phyloP scores from a whole-genome alignment of 2,329 filamentous ascomycete genomes.

The Cytospora mali region DNA sequence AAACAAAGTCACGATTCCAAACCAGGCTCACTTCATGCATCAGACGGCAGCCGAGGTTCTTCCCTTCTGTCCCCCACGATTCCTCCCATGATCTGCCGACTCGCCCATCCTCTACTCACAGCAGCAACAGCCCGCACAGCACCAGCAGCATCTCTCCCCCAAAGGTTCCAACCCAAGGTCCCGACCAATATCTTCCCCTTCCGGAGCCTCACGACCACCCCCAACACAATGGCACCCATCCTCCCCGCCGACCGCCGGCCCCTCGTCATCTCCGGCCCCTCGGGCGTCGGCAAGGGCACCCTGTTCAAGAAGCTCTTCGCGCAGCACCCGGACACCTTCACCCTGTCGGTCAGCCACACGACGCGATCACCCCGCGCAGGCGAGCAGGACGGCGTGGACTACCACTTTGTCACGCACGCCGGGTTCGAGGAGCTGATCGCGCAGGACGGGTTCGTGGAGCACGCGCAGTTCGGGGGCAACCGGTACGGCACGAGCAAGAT shows the following conservation, averaged over 20 bases:
- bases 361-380: conserved; percentile 75
- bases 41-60: not conserved
- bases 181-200: not conserved
- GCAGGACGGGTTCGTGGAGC: conserved; percentile 79
- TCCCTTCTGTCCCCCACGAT: not conserved
- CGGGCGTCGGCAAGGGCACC: conserved; percentile 80
- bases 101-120: conserved; percentile 20
- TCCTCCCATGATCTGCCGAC: conserved; percentile 17
- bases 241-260: conserved; percentile 58
- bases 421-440: conserved; percentile 69
- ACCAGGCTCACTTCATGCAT: conserved; percentile 14
- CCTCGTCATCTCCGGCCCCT: conserved; percentile 78
- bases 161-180: not conserved
- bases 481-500: conserved; percentile 82
- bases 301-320: conserved; percentile 71
- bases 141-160: not conserved
- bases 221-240: conserved; percentile 29
- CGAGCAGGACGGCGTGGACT: conserved; percentile 77
- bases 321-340: conserved; percentile 52
- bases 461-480: conserved; percentile 82
- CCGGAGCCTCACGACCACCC: conserved; percentile 1
- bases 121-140: conserved; percentile 10
- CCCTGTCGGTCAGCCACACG: conserved; percentile 71
- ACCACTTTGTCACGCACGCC: conserved; percentile 73
- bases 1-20: conserved; percentile 7